Evolutionary conservation across 352 stramenopile species (phyloP).

Genomic region (Phytophthora palmivora): DNA sequence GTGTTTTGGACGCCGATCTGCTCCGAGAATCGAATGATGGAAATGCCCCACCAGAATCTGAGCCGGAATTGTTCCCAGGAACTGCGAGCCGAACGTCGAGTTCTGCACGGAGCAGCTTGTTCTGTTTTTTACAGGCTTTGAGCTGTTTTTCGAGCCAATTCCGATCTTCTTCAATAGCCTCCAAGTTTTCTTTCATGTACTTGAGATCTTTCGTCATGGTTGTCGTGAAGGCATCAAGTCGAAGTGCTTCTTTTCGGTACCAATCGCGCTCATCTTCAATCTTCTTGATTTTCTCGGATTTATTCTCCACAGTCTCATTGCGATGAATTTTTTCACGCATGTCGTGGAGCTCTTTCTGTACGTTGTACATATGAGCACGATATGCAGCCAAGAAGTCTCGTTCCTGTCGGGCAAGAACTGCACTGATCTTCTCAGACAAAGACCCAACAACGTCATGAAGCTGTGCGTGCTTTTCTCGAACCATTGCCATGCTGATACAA

Average conservation of each 20-base stretch:
- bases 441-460: conserved; percentile 83
- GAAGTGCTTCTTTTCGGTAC: conserved; percentile 92
- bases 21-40: conserved; percentile 47
- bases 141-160: conserved; percentile 94
- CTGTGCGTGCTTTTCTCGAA: conserved; percentile 82
- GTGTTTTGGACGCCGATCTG: conserved; percentile 20
- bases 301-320: conserved; percentile 90
- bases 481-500: conserved; percentile 72
- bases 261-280: conserved; percentile 95
- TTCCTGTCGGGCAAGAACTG: conserved; percentile 91
- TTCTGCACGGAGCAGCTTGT: conserved; percentile 90
- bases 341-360: conserved; percentile 94
- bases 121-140: conserved; percentile 94
- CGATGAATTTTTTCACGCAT: conserved; percentile 90
- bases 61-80: conserved; percentile 35
- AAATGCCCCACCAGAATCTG: conserved; percentile 33
- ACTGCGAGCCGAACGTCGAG: conserved; percentile 67
- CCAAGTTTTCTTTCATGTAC: conserved; percentile 92
- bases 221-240: conserved; percentile 91
- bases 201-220: conserved; percentile 94
- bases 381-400: conserved; percentile 94
- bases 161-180: conserved; percentile 91
- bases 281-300: conserved; percentile 92
- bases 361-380: conserved; percentile 95
- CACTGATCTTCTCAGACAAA: conserved; percentile 90